Evolutionary conservation across 73 alveolate species (phyloP).

Genomic region (Loxodes magnus): DNA sequence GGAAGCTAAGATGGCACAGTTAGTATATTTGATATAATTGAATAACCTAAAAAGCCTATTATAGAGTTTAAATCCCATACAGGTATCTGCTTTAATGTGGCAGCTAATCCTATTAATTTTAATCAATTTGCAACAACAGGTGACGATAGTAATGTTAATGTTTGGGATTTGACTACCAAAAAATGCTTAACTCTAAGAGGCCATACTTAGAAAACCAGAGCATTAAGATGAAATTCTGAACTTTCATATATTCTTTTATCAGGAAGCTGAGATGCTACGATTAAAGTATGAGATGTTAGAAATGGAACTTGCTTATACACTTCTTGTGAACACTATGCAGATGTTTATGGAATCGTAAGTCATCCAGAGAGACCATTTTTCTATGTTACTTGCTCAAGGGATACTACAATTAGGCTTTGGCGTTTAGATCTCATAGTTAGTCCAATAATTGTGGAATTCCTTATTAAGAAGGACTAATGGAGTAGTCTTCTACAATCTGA

Average conservation of each 20-base stretch:
- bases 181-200: slow-evolving; percentile 39
- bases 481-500: no score
- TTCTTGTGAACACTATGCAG: slow-evolving; percentile 56
- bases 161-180: slow-evolving; percentile 37
- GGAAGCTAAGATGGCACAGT: slow-evolving; percentile 49
- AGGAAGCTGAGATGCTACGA: slow-evolving; percentile 75
- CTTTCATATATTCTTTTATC: slow-evolving; percentile 54
- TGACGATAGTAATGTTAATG: slow-evolving; percentile 58
- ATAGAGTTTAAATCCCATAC: slow-evolving; percentile 38
- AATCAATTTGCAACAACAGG: slow-evolving; percentile 56
- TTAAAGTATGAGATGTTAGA: slow-evolving; percentile 61
- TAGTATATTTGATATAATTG: slow-evolving; percentile 31
- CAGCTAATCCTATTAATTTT: slow-evolving; percentile 31
- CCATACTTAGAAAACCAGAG: slow-evolving; percentile 62
- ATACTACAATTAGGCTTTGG: slow-evolving; percentile 54
- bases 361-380: slow-evolving; percentile 58
- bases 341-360: slow-evolving; percentile 63
- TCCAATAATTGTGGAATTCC: slow-evolving; percentile 8
- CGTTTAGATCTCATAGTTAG: slow-evolving; percentile 25
- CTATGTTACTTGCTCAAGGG: slow-evolving; percentile 65
- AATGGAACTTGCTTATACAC: slow-evolving; percentile 47
- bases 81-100: slow-evolving; percentile 41
- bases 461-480: no score
- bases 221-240: slow-evolving; percentile 57
- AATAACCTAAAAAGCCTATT: slow-evolving; percentile 8